Percentiles rank a stretch among this genome's conserved stretches.
Conservation (phyloP, 2,329 filamentous ascomycete genomes). For the Colletotrichum sp. region DNA sequence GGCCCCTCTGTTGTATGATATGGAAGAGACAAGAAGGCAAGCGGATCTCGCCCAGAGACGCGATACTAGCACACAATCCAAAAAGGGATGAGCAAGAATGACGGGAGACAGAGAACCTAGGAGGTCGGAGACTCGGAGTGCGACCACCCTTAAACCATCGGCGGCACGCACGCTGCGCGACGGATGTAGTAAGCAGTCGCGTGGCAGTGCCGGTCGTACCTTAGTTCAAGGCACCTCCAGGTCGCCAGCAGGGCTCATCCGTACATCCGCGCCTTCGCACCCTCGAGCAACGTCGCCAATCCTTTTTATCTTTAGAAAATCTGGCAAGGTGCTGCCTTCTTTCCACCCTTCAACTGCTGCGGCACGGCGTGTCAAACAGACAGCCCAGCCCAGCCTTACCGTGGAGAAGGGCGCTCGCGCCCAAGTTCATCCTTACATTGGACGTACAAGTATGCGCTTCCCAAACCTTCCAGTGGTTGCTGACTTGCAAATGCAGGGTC, state of each 20-base stretch:
- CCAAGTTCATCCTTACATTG: background rate
- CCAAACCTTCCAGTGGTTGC: background rate
- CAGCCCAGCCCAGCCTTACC: background rate
- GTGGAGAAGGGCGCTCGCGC: background rate
- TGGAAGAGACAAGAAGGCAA: background rate
- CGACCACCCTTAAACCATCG: background rate
- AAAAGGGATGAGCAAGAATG: background rate
- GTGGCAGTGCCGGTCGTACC: slow-evolving; percentile 2
- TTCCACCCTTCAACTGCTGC: background rate
- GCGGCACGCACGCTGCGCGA: background rate
- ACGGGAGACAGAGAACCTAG: background rate
- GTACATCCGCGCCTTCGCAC: background rate
- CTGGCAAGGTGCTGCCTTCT: background rate
- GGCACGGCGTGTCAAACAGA: background rate
- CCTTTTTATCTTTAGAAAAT: background rate
- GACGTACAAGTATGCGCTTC: background rate
- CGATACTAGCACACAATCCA: background rate
- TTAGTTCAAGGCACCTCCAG: background rate
- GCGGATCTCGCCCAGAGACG: background rate
- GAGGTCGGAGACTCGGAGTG: background rate
- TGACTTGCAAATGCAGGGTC: background rate
- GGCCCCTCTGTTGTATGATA: background rate
- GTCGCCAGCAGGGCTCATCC: background rate
- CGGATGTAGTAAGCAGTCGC: slow-evolving; percentile 15
- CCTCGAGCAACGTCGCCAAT: background rate